Base-by-base conservation (phyloP, 2,329 filamentous ascomycete genomes). In the Blastomyces percursus region DNA sequence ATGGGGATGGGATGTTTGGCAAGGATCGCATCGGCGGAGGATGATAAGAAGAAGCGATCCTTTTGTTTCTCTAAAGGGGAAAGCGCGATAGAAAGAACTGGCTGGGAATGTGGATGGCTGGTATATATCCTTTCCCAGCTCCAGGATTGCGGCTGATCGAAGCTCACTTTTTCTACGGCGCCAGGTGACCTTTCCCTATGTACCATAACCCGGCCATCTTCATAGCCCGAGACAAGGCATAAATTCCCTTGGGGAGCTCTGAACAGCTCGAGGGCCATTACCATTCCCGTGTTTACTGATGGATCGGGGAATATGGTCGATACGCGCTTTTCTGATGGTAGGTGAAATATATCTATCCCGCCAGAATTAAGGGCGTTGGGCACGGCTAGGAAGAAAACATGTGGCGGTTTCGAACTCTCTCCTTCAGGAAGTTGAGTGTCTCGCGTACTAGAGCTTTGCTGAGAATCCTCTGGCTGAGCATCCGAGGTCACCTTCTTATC, bases 321-420 rank as follows among this genome's bases (percentile, higher is more conserved):
- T 21, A 86, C 78, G n/a, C 92, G 83, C 35, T 75, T 79, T 70
- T 92, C 87, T 1, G 84, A 85, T 0, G 94, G 93, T 0, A 97
- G 79, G 50, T 89, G 84, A 72, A 90, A 96, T 54, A 99, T 85
- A 70, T 96, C 91, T 68, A 96, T 84, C 8, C 86, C 86, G 69
- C 91, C 88, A 0, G 88, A 88, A 58, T 84, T 81, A 7, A 91
- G 74, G 0, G 88, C 87, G 67, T 91, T 91, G 0, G 94, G 92
- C 0, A 94, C 89, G 0, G 91, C 91, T 58, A 96, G 59, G 12
- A 67, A 63, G 19, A 64, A 76, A 5, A 90, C 78, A 1, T 74
- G 69, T 3, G 69, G 68, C 61, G 66, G 60, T 27, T 59, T 61
- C 12, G 64, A 61, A 21, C 64, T 59, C 42, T 63, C 56, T 51